A percentile compares a stretch with the other conserved stretches of the same genome.
These are phyloP conservation scores for Taphrina confusa DNA, from an alignment of 1,139 yeast genomes.

Conservation along the genomic window DNA sequence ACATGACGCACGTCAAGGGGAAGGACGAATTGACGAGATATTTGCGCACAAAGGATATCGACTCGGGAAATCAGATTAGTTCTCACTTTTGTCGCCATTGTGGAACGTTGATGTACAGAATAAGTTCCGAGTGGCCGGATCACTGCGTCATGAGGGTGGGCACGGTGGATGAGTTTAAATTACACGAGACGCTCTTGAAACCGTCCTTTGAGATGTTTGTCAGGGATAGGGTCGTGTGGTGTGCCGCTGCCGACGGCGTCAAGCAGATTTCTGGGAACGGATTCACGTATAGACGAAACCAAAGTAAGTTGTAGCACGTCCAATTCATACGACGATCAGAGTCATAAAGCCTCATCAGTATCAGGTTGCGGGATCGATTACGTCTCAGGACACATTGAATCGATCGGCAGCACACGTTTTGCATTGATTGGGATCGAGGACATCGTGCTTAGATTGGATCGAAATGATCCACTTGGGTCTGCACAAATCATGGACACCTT, in stretches of 20 bases:
- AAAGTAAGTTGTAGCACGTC: too few species aligned
- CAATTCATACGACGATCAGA: too few species aligned
- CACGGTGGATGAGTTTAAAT: slow-evolving; percentile 1
- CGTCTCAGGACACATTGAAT: too few species aligned
- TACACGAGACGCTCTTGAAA: not conserved
- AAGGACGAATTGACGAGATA: not conserved
- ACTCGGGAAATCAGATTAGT: not conserved
- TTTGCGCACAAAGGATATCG: not conserved
- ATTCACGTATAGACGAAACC: too few species aligned
- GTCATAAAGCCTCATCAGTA: too few species aligned
- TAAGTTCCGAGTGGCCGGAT: not conserved
- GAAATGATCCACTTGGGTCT: too few species aligned
- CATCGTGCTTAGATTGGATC: too few species aligned
- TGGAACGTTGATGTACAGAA: slow-evolving; percentile 7
- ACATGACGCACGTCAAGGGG: not conserved
- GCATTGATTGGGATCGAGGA: too few species aligned
- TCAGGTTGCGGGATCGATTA: too few species aligned
- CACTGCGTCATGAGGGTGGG: slow-evolving; percentile 6
- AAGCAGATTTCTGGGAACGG: not conserved
- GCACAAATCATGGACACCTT: too few species aligned
- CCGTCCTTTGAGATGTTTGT: slow-evolving; percentile 1
- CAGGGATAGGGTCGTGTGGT: slow-evolving; percentile 8
- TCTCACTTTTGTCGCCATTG: not conserved
- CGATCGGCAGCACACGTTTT: too few species aligned
- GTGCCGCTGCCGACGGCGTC: not conserved